Base-by-base conservation (phyloP, 1,284 basidiomycete species). In the Cerioporus squamosus region DNA sequence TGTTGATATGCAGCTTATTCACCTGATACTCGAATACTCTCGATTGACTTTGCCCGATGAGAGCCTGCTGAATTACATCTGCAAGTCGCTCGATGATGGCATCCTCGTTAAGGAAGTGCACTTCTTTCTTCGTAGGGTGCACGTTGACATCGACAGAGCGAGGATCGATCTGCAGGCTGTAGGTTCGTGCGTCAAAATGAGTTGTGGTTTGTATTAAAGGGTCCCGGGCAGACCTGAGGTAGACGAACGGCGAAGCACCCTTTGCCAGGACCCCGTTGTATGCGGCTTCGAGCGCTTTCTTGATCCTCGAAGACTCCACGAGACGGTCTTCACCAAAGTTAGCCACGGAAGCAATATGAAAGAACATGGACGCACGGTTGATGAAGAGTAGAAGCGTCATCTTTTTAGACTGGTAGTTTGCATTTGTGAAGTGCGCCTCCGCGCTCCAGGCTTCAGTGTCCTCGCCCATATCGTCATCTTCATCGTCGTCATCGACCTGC, bases 91-190 rank as follows among this genome's bases (percentile, higher is more conserved):
- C 89, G 4, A 91, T 90, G 65, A 98, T 94, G 14, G 81, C 82
- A 53, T 98, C 97, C 72, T 99, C 95, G 65, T 98, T 87, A 54
- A 98, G 76, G 68, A 99, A 99, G 66, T 96, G 94, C 0, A 98
- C 95, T 73, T 98, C 96, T 39, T 92, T 90, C 74, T 99, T 99
- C 1, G 97, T 99, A 0, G 97, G 97, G 72, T 98, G 97, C 0
- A 99, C 96, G 67, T 99, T 99, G 57, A 98, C 96, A 69, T 99
- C 97, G 10, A 99, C 90, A 29, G 91, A 88, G 36, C 86, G 83
- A 0, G 96, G 94, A 57, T 95, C 88, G 63, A 99, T 90, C 33
- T 88, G 79, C 38, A 99, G 75, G 63, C 94, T 94, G 26, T 2
- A 9, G 9, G 5, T 9, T 9, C 6, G 26, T 9, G 26, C 26